Percentiles rank a stretch among this genome's conserved stretches.
Conservation (phyloP, 2,329 filamentous ascomycete genomes). For the Madurella fahalii region DNA sequence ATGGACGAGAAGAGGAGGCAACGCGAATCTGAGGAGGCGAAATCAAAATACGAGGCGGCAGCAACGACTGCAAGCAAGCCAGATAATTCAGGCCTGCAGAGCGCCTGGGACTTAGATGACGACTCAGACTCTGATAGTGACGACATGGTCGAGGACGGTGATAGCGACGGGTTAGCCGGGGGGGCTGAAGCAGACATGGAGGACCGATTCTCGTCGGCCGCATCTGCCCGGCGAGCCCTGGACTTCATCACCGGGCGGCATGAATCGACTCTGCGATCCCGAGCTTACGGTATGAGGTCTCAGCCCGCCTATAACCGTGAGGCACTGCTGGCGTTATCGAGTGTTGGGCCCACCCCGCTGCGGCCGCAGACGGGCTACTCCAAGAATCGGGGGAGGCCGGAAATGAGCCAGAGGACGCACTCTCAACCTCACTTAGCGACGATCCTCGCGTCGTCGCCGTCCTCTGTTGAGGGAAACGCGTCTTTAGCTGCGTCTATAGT, state of each 20-base stretch:
- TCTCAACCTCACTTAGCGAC: slow-evolving; percentile 46
- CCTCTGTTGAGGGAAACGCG: not conserved
- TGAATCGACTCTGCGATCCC: slow-evolving; percentile 30
- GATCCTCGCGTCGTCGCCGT: slow-evolving; percentile 20
- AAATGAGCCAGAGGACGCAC: slow-evolving; percentile 40
- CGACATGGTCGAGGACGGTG: slow-evolving; percentile 38
- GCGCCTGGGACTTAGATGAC: slow-evolving; percentile 50
- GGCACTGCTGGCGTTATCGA: slow-evolving; percentile 30
- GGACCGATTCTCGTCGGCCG: slow-evolving; percentile 24
- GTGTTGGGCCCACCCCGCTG: slow-evolving; percentile 32
- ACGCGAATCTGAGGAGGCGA: slow-evolving; percentile 33
- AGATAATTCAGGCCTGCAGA: slow-evolving; percentile 38
- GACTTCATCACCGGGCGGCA: slow-evolving; percentile 47
- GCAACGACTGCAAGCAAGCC: slow-evolving; percentile 16
- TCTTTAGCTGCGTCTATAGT: slow-evolving; percentile 9
- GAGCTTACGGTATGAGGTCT: slow-evolving; percentile 31
- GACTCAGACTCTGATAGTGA: slow-evolving; percentile 41
- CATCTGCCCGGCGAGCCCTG: slow-evolving; percentile 43
- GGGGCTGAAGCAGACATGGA: slow-evolving; percentile 27
- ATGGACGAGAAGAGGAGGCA: slow-evolving; percentile 48
- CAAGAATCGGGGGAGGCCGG: slow-evolving; percentile 39
- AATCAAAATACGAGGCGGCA: slow-evolving; percentile 21
- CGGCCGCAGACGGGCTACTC: slow-evolving; percentile 54
- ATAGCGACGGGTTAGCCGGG: slow-evolving; percentile 32
- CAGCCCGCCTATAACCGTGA: slow-evolving; percentile 35